Evolutionary conservation across 169 alveolate genomes (phyloP), one percentile per base, ranked within the genome.

Genomic region (Plasmodium yoelii): DNA sequence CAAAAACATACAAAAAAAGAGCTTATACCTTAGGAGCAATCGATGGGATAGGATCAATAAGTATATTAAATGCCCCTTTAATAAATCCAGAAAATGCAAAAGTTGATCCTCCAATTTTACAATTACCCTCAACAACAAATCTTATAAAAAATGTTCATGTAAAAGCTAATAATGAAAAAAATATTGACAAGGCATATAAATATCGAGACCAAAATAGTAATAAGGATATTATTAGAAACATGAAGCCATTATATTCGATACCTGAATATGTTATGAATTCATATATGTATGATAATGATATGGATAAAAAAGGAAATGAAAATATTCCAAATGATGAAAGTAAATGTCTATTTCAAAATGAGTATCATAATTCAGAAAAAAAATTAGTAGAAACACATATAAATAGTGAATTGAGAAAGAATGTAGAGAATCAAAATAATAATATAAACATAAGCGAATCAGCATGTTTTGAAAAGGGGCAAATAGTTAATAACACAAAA

Each of bases 81-180:
- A 77, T 77, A 44, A 77, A 77, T 51, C 88, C 88, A 2, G 59
- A 63, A 46, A 77, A 57, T 51, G 59, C 88, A 61, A 39, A 64
- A 13, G 53, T 77, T 15, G 80, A 63, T 19, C 88, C 88, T 3
- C 88, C 88, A 6, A 77, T 77, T 63, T 61, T 77, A 13, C 88
- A 77, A 42, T 56, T 77, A 53, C 88, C 77, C n/a, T 63, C 88
- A 8, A 64, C 88, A 12, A 77, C 88, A 42, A 77, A 77, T 51
- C 57, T 77, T n/a, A 77, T 77, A 77, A 77, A 77, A 77, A 77
- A 77, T 77, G 75, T 77, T 49, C 88, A 77, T 44, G 53, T 77
- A n/a, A 77, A 64, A 64, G 75, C 65, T 12, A 44, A 77, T 51
- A n/a, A 47, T 63, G 75, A 77, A n/a, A 77, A 63, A 68, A 77